Evolutionary conservation across 1,284 basidiomycete genomes (phyloP), one percentile per base, ranked within the genome.

Genomic region (Anthracocystis walkeri): DNA sequence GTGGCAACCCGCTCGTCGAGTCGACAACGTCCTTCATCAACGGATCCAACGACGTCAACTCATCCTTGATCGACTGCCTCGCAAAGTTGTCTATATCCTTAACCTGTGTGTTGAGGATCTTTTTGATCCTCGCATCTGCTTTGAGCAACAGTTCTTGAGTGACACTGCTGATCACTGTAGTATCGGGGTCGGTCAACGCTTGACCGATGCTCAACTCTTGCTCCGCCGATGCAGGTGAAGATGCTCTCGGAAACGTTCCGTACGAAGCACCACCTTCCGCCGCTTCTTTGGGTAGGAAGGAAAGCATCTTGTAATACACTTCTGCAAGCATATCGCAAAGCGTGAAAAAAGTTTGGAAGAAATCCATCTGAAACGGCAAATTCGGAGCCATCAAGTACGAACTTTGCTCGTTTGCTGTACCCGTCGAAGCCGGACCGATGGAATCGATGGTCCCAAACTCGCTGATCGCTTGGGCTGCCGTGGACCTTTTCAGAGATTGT

Each of bases 381-480:
- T 93, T 92, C 1, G 92, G 92, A 40, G 89, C 88, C 76, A 92
- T 87, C 48, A 94, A 88, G 81, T 91, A 93, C 0, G 92, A 90
- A 12, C 92, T 91, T n/a, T n/a, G 29, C 29, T 29, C 29, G 29
- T 29, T 38, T 88, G 88, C 46, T 75, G n/a, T 58, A 0, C 21
- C 63, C 5, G 56, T 60, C n/a, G 61, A 62, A 14, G 67, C 51
- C 3, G 65, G 55, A 23, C 55, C 68, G 10, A 63, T 56, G 8
- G 65, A 51, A 14, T 76, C 74, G 23, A 67, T 12, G 12, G 52
- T 45, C 4, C 68, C 65, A 20, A 72, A 76, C 18, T 76, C 74
- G 65, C 58, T 63, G 58, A 72, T 67, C 14, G 69, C 74, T 29
- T 72, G 69, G 12, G 60, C 70, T 1, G 65, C 69, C 18, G 74